Conservation (phyloP, 2,329 filamentous ascomycete genomes). For the Venturia asperata region DNA sequence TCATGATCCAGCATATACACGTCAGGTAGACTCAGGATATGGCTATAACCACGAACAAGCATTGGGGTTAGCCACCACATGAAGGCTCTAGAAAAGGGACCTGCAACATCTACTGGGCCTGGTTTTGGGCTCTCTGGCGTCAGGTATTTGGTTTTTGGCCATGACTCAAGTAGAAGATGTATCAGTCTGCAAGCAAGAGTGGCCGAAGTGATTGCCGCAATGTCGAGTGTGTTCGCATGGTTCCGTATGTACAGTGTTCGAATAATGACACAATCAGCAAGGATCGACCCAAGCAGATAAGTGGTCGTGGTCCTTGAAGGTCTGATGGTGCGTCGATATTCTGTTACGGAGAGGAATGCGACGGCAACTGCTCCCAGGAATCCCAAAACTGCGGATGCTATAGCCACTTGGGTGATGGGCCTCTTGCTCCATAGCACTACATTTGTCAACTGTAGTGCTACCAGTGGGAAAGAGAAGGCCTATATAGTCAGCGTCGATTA, state of each 20-base stretch:
- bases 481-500: neutral
- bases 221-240: slow-evolving; percentile 8
- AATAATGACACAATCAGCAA: slow-evolving; percentile 22
- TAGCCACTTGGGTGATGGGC: slow-evolving; percentile 7
- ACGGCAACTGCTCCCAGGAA: neutral
- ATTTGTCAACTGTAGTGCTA: slow-evolving; percentile 21
- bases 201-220: slow-evolving; percentile 22
- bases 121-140: slow-evolving; percentile 21
- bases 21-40: slow-evolving; percentile 24
- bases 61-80: slow-evolving; percentile 34
- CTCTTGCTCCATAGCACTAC: slow-evolving; percentile 22
- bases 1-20: slow-evolving; percentile 23
- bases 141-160: slow-evolving; percentile 22
- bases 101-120: slow-evolving; percentile 23
- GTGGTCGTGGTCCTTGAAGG: neutral
- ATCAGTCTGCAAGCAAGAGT: slow-evolving; percentile 22
- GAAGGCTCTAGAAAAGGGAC: slow-evolving; percentile 26
- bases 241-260: slow-evolving; percentile 24
- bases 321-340: slow-evolving; percentile 10
- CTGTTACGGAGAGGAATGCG: neutral
- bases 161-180: slow-evolving; percentile 23
- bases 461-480: slow-evolving; percentile 9
- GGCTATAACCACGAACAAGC: slow-evolving; percentile 28
- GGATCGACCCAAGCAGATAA: slow-evolving; percentile 4
- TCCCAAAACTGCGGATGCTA: neutral